A percentile compares a stretch with the other conserved stretches of the same genome.
phyloP scores from a whole-genome alignment of 2,329 filamentous ascomycete genomes.

The Nakataea oryzae region DNA sequence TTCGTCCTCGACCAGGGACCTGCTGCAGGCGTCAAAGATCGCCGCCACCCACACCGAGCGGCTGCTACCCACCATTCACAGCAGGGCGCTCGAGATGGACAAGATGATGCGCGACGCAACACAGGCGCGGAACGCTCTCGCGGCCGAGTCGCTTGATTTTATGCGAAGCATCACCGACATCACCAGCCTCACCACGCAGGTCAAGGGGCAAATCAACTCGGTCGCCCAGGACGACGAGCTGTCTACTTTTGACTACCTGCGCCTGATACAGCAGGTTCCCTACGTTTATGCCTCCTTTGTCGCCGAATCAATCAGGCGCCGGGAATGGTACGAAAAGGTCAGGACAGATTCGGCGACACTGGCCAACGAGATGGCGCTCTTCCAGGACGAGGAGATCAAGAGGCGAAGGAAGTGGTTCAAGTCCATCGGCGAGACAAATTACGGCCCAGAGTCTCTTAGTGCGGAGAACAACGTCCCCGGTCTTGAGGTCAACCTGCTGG shows the following conservation, averaged over 20 bases:
- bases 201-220: conserved; percentile 62
- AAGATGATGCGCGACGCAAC: conserved; percentile 48
- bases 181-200: conserved; percentile 61
- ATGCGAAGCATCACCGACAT: conserved; percentile 78
- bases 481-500: conserved; percentile 76
- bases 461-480: conserved; percentile 61
- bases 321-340: conserved; percentile 88
- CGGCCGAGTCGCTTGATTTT: conserved; percentile 54
- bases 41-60: conserved; percentile 54
- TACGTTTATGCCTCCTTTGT: conserved; percentile 84
- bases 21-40: conserved; percentile 52
- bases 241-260: conserved; percentile 71
- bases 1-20: conserved; percentile 48
- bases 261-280: conserved; percentile 72
- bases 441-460: conserved; percentile 48
- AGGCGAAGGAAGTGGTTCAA: conserved; percentile 86
- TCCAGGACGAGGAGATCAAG: conserved; percentile 87
- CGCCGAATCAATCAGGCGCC: conserved; percentile 73
- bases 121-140: conserved; percentile 57
- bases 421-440: conserved; percentile 60
- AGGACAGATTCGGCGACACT: conserved; percentile 76
- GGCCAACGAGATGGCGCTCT: conserved; percentile 84
- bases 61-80: conserved; percentile 46
- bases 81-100: conserved; percentile 49
- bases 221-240: conserved; percentile 67